Base-by-base conservation (phyloP, 2,329 filamentous ascomycete genomes). In the Leptosphaerulina australis region DNA sequence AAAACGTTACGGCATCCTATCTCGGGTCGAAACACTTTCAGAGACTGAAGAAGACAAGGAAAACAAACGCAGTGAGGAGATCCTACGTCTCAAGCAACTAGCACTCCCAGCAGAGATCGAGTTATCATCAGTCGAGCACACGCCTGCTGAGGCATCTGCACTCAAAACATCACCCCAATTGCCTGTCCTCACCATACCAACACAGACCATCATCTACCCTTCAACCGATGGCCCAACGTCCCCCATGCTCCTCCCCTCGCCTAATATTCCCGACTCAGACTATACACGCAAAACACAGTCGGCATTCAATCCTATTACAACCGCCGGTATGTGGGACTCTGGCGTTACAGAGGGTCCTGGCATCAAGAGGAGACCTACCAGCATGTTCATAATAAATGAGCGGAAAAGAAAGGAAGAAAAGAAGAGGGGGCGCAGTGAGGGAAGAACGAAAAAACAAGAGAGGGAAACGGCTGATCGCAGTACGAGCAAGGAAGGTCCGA, bases 241-340 rank as follows among this genome's bases (percentile, higher is more conserved):
- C 29, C 44, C 51, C 17, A 58, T 51, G 33, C 59, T 53, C 5
- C 45, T 52, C 29, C 57, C 53, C 5, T 59, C 64, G 8, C 59
- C 60, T 10, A 44, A 47, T 5, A 22, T 54, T 15, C 46, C 57
- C 8, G 51, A 54, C 2, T 54, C 55, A 0, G 56, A 64, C 41
- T 55, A 67, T 21, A 38, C 59, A 3, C 52, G 53, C 11, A 71
- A 70, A 34, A 59, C 62, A 2, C 60, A 67, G 22, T 71, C 67
- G 2, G 64, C 67, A 0, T 70, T 66, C 53, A 62, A 69, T 24
- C 69, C 69, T 3, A 53, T 71, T 12, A 64, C 61, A 0, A 71
- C 69, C n/a, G 60, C 66, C 5, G 68, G 69, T 4, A 38, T 73
- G 33, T 73, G 70, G 70, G 70, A 72, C 37, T 72, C 67, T 1